phyloP scores from a whole-genome alignment of 345 rosid genomes.

The Arabis alpina region DNA sequence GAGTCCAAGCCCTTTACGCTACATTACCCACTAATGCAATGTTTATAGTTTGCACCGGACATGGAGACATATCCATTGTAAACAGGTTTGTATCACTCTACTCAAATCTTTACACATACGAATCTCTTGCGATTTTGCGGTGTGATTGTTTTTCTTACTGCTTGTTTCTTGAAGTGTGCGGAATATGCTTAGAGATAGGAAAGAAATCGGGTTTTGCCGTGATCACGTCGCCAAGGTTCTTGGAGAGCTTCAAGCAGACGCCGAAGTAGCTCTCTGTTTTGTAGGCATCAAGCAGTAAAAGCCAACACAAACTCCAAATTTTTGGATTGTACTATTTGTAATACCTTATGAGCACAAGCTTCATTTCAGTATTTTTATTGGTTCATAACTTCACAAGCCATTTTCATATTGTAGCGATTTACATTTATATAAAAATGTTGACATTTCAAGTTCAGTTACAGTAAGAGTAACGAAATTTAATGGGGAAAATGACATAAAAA shows the following conservation, averaged over 20 bases:
- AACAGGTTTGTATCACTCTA: conserved; percentile 56
- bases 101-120: background rate
- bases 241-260: conserved; percentile 93
- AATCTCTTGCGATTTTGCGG: background rate
- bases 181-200: conserved; percentile 69
- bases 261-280: conserved; percentile 97
- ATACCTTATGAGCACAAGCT: conserved; percentile 6
- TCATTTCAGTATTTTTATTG: conserved; percentile 9
- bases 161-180: conserved; percentile 57
- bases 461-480: no score
- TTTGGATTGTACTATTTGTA: background rate
- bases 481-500: no score
- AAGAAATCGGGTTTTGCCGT: conserved; percentile 54
- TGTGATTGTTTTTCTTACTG: conserved; percentile 10
- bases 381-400: background rate
- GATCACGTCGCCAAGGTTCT: conserved; percentile 78
- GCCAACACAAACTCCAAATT: background rate
- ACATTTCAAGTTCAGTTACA: background rate
- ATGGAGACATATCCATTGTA: conserved; percentile 87
- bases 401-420: background rate
- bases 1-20: conserved; percentile 55
- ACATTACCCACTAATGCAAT: conserved; percentile 78
- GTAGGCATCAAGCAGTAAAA: conserved; percentile 69
- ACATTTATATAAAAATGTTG: background rate
- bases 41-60: conserved; percentile 95